These are phyloP conservation scores for Davidsoniella neocaledoniae DNA, from an alignment of 2,329 filamentous ascomycete genomes.

Conservation along the genomic window DNA sequence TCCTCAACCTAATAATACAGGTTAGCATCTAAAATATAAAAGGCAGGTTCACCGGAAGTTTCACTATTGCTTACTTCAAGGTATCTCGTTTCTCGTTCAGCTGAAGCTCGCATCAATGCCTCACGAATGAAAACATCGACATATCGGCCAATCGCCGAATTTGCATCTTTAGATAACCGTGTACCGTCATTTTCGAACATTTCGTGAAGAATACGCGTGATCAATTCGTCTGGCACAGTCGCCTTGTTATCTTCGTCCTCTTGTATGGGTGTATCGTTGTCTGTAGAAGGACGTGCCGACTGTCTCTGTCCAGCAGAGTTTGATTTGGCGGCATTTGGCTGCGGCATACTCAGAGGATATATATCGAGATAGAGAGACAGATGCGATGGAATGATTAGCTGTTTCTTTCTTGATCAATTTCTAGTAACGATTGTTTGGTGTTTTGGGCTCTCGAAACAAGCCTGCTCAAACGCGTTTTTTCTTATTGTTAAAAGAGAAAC, in stretches of 20 bases:
- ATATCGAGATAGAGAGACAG: too few species aligned
- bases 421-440: too few species aligned
- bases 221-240: constrained; percentile 53
- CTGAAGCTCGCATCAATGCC: constrained; percentile 62
- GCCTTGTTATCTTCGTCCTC: constrained; percentile 22
- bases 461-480: too few species aligned
- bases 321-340: too few species aligned
- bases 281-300: too few species aligned
- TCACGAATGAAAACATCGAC: constrained; percentile 84
- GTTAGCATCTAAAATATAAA: background rate
- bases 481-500: too few species aligned
- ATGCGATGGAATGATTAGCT: too few species aligned
- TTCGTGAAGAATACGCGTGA: constrained; percentile 63
- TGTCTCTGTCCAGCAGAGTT: too few species aligned
- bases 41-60: background rate
- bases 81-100: constrained; percentile 53
- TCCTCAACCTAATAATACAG: constrained; percentile 45
- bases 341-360: too few species aligned
- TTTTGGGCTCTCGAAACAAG: too few species aligned
- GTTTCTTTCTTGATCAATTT: too few species aligned
- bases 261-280: background rate
- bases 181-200: constrained; percentile 59
- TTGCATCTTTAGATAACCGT: constrained; percentile 60
- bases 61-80: constrained; percentile 45
- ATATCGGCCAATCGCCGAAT: constrained; percentile 63